These are phyloP conservation scores for Aspergillus incahuasiensis DNA, from an alignment of 495 filamentous ascomycete species.

Conservation along the genomic window DNA sequence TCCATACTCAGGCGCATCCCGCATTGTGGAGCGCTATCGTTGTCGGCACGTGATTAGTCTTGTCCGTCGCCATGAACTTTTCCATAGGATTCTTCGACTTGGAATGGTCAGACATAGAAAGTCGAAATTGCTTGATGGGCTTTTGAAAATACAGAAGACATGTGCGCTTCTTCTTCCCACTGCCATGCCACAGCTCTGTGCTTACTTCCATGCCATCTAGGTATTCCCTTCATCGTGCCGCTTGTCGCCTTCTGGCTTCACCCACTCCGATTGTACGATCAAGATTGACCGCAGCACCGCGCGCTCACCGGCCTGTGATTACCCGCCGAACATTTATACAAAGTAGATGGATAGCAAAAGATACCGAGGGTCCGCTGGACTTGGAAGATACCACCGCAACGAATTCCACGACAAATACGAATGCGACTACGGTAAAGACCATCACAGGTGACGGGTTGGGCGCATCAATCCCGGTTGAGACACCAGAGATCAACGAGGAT, in stretches of 20 bases:
- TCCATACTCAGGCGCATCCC: too few species aligned
- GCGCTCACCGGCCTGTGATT: slow-evolving; percentile 21
- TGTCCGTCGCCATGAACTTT: background rate
- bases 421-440: background rate
- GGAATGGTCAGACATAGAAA: background rate
- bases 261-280: slow-evolving; percentile 40
- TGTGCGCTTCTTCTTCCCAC: background rate
- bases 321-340: slow-evolving; percentile 27
- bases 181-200: background rate
- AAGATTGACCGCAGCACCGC: slow-evolving; percentile 34
- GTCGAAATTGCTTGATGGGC: background rate
- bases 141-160: background rate
- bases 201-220: slow-evolving; percentile 19
- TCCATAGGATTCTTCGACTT: background rate
- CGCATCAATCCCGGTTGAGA: background rate
- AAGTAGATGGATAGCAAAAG: slow-evolving; percentile 42
- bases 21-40: background rate
- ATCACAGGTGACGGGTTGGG: background rate
- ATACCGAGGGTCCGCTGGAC: slow-evolving; percentile 18
- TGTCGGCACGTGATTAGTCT: background rate
- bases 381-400: background rate
- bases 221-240: slow-evolving; percentile 49
- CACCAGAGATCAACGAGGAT: background rate
- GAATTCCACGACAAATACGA: background rate
- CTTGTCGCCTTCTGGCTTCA: slow-evolving; percentile 52